These are phyloP conservation scores for Botryococcus braunii DNA, from an alignment of 163 green algal genomes.

Conservation along the genomic window DNA sequence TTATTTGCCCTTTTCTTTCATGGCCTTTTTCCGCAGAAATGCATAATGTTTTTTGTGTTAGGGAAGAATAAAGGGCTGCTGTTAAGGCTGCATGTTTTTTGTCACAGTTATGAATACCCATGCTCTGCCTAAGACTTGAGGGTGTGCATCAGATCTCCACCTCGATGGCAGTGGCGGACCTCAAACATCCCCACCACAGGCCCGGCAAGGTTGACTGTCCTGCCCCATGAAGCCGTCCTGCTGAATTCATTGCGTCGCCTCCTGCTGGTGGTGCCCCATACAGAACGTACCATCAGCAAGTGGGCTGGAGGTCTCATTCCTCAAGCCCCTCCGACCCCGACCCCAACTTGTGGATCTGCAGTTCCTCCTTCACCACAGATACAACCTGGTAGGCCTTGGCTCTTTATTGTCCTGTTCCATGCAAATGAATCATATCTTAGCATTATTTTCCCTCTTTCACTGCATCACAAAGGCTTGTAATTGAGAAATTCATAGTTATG, in stretches of 20 bases:
- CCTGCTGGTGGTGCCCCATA: constrained; percentile 56
- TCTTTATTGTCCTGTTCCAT: neutral
- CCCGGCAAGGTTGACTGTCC: constrained; percentile 5
- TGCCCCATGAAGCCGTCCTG: constrained; percentile 58
- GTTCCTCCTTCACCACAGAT: neutral
- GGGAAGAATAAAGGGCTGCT: too few relatives aligned
- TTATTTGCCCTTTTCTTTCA: too few relatives aligned
- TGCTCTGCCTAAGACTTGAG: too few relatives aligned
- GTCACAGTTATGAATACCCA: too few relatives aligned
- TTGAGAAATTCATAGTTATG: too few relatives aligned
- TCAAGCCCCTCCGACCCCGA: neutral
- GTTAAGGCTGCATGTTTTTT: too few relatives aligned
- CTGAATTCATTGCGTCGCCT: constrained; percentile 68
- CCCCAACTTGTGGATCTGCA: too few relatives aligned
- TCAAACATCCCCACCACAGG: neutral
- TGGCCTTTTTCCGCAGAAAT: too few relatives aligned
- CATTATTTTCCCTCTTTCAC: too few relatives aligned
- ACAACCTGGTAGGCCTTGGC: neutral
- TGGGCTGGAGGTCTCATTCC: constrained; percentile 33
- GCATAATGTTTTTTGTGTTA: too few relatives aligned
- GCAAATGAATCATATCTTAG: too few relatives aligned
- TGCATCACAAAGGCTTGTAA: too few relatives aligned
- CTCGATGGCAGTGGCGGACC: neutral
- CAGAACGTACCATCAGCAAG: constrained; percentile 49
- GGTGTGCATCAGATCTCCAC: neutral